Base-by-base conservation (phyloP, 352 stramenopile genomes). In the Globisporangium takayamanum region DNA sequence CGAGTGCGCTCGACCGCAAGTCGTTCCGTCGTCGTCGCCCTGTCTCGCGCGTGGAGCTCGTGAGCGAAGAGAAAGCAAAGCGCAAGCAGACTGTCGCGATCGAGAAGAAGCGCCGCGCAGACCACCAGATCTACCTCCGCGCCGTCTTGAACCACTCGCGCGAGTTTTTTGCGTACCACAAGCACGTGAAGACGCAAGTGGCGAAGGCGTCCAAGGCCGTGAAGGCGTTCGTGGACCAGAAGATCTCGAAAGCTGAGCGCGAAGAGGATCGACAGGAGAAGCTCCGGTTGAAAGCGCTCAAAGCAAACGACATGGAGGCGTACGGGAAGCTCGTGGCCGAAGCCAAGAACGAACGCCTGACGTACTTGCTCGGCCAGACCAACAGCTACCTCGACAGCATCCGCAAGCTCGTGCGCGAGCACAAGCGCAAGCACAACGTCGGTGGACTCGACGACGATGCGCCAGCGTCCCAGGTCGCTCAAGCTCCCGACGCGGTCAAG, bases 321-420 rank as follows among this genome's bases (percentile, higher is more conserved):
- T 99, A 99, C 70, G 96, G 87, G 1, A 97, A 97, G 55, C 73
- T 99, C 10, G 83, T 99, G 3, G 94, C 98, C 14, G 95, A 98
- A 62, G 98, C 95, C 5, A 99, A 98, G 76, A 99, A 98, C 68
- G 95, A 99, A 54, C 88, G 97, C 64, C 62, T 99, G 37, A 97
- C 97, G 61, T 99, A 97, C 62, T 70, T 99, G 57, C 72, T 98
- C 47, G 95, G 94, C 8, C 96, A 98, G 64, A 99, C 95, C 2
- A 97, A 99, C 69, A 92, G 88, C 65, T 98, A 97, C 63, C 84
- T 99, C 66, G 90, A 96, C 59, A 97, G 95, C 59, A 98, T 99
- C 68, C 97, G 93, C 0, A 83, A 91, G 25, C 81, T 96, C 11
- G 80, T 99, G 46, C 75, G 95, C 28, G 73, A 96, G 39, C 80